These are phyloP conservation scores for Polygonum aviculare DNA, from an alignment of 148 eudicot genomes.

Conservation along the genomic window DNA sequence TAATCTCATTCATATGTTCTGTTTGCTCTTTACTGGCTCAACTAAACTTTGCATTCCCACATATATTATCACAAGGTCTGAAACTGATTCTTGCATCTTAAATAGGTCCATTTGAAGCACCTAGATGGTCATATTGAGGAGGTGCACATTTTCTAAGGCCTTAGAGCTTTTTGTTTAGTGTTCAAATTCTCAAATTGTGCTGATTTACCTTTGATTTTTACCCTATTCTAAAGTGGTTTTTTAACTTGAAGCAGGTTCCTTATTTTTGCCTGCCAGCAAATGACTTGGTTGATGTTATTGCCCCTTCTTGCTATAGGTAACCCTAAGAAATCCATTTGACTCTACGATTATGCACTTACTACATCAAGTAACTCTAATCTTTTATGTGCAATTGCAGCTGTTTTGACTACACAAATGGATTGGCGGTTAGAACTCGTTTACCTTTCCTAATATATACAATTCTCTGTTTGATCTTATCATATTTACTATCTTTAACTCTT, in stretches of 20 bases:
- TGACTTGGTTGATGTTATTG: constrained; percentile 92
- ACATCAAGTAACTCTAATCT: not conserved
- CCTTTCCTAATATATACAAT: not conserved
- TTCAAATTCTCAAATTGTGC: not conserved
- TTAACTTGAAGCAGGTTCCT: constrained; percentile 62
- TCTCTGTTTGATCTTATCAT: not conserved
- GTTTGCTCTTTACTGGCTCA: not conserved
- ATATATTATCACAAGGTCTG: too few relatives aligned
- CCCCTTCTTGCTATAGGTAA: constrained; percentile 98
- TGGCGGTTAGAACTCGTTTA: constrained; percentile 57
- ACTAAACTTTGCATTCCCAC: too few relatives aligned
- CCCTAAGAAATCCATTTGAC: not conserved
- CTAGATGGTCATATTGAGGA: constrained; percentile 98
- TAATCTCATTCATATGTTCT: not conserved
- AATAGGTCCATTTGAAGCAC: constrained; percentile 95
- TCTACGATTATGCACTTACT: not conserved
- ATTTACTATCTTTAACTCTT: not conserved
- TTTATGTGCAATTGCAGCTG: constrained; percentile 49
- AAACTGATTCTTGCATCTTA: not conserved
- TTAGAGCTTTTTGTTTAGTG: constrained; percentile 1
- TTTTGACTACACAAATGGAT: constrained; percentile 96
- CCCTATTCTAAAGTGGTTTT: not conserved
- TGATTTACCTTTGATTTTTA: not conserved
- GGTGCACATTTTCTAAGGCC: constrained; percentile 30
- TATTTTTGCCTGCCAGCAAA: constrained; percentile 95